Base-by-base conservation (phyloP, 2,329 filamentous ascomycete genomes). In the Fusarium succisae region DNA sequence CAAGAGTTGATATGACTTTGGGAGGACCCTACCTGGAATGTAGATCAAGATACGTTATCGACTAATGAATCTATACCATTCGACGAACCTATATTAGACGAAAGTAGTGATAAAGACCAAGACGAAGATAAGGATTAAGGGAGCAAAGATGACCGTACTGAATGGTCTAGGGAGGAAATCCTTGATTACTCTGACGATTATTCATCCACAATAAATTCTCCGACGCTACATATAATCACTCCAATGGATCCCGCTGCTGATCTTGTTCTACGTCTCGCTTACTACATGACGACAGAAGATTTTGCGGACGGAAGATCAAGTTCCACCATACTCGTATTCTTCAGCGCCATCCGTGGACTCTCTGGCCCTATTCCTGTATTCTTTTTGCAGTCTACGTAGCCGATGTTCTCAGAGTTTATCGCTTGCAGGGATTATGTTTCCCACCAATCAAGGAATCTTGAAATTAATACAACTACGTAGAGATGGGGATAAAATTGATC, bases 211-310 rank as follows among this genome's bases (percentile, higher is more conserved):
- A 22, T 3, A 13, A 8, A 39, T 39, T 41, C 38, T 41, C 38
- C 7, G 7, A 8, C 2, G 8, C 38, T 0, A 41, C 0, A 22
- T 41, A 22, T 1, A 8, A 41, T 8, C 22, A 5, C 38, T 41
- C 2, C 6, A 47, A 6, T 6, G 20, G 38, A 41, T 41, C 38
- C 38, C 4, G 12, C 38, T 14, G 38, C 20, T 8, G 38, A 41
- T 13, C 20, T 41, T 41, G 12, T 41, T 5, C 8, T 41, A 41
- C 20, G 38, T 41, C 38, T 41, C 12, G 20, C 20, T 41, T 41
- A 41, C 38, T 41, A 41, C 13, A 41, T 22, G 38, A 14, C 2
- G 4, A 41, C 8, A 14, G 38, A 22, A 14, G 38, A 22, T 41
- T 41, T 41, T 3, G 12, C 1, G 7, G 38, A 22, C 20, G 12